Evolutionary conservation across 1,284 basidiomycete genomes (phyloP).

Genomic region (Fomitopsis palustris): DNA sequence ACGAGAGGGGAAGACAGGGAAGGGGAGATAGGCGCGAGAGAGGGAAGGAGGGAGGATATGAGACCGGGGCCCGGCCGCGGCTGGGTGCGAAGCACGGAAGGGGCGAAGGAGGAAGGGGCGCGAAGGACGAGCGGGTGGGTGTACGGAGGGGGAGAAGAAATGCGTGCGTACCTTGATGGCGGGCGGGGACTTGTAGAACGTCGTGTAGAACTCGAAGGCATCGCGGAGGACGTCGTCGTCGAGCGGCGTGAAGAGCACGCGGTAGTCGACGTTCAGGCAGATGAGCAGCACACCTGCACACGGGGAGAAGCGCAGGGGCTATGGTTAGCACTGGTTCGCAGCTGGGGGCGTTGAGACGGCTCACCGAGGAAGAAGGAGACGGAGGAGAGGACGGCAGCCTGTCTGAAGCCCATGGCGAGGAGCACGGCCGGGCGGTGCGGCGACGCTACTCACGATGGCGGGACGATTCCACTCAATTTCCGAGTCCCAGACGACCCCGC

Average conservation of each 20-base stretch:
- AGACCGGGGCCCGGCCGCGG: background rate
- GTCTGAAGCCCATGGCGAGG: conserved; percentile 73
- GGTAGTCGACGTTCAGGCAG: conserved; percentile 84
- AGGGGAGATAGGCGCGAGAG: background rate
- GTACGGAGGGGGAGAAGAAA: background rate
- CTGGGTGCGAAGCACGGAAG: background rate
- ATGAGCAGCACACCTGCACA: conserved; percentile 79
- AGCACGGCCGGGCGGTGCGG: background rate
- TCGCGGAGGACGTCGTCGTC: conserved; percentile 66
- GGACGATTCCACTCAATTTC: background rate
- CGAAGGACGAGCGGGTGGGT: background rate
- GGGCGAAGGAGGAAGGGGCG: background rate
- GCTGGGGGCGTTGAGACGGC: no score
- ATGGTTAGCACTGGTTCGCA: conserved; percentile 4
- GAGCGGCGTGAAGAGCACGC: conserved; percentile 65
- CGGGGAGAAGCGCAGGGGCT: conserved; percentile 4
- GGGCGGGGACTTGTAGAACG: conserved; percentile 86
- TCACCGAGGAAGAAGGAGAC: conserved; percentile 76
- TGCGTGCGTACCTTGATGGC: conserved; percentile 72
- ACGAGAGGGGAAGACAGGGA: background rate
- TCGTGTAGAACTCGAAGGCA: conserved; percentile 84
- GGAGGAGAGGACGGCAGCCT: conserved; percentile 78
- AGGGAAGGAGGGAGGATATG: background rate
- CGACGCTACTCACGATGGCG: conserved; percentile 1
- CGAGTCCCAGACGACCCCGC: background rate